These are phyloP conservation scores for Karstenula rhodostoma DNA, from an alignment of 2,329 filamentous ascomycete species.

Conservation along the genomic window DNA sequence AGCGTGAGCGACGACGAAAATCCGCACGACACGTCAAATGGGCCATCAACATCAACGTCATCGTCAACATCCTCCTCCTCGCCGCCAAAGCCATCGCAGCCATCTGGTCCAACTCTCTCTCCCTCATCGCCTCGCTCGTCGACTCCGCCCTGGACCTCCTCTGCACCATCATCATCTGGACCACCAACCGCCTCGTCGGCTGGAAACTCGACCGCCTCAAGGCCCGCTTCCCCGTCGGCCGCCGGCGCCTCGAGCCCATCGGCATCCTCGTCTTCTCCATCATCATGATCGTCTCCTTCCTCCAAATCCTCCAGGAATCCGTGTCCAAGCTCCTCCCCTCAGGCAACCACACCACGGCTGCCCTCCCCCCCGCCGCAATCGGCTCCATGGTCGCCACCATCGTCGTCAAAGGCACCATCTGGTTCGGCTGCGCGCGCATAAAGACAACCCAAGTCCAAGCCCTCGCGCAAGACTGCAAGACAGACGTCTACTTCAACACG, in stretches of 20 bases:
- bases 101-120: slow-evolving; percentile 65
- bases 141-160: slow-evolving; percentile 69
- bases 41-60: slow-evolving; percentile 68
- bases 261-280: slow-evolving; percentile 70
- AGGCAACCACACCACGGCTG: slow-evolving; percentile 58
- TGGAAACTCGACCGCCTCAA: slow-evolving; percentile 57
- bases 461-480: slow-evolving; percentile 70
- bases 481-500: slow-evolving; percentile 71
- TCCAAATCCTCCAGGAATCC: slow-evolving; percentile 69
- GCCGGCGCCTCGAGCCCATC: slow-evolving; percentile 64
- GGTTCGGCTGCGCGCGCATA: slow-evolving; percentile 66
- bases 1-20: slow-evolving; percentile 58
- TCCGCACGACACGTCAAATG: slow-evolving; percentile 60
- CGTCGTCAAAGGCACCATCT: slow-evolving; percentile 67
- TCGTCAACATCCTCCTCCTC: slow-evolving; percentile 67
- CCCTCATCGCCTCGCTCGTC: slow-evolving; percentile 67
- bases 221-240: slow-evolving; percentile 60
- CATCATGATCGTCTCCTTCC: slow-evolving; percentile 69
- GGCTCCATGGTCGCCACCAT: slow-evolving; percentile 66
- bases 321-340: slow-evolving; percentile 63
- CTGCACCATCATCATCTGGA: slow-evolving; percentile 68
- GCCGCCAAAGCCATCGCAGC: slow-evolving; percentile 65
- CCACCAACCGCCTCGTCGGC: slow-evolving; percentile 65
- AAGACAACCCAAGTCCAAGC: slow-evolving; percentile 72
- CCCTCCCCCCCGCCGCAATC: slow-evolving; percentile 63